Conservation (phyloP, 352 stramenopile genomes). For the Elongisporangium undulatum region DNA sequence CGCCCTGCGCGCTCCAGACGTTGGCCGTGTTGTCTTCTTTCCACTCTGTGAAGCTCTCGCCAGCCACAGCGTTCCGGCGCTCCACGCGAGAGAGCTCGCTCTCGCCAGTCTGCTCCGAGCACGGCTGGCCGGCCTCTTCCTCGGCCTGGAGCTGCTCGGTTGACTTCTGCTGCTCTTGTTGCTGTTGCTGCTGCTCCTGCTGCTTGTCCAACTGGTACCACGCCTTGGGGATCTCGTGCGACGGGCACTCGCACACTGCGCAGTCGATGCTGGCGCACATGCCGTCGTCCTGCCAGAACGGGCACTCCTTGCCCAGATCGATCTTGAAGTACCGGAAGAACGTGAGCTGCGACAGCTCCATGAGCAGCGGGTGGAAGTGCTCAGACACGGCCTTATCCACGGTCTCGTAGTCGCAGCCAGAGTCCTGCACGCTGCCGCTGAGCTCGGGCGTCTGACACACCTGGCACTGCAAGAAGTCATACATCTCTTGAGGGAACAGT, state of each 20-base stretch:
- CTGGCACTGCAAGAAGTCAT: constrained; percentile 74
- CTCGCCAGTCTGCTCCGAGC: constrained; percentile 65
- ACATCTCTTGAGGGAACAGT: constrained; percentile 64
- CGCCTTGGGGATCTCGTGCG: constrained; percentile 76
- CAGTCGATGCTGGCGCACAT: constrained; percentile 89
- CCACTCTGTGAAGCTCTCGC: constrained; percentile 58
- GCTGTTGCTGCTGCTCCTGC: constrained; percentile 12
- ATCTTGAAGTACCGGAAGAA: constrained; percentile 95
- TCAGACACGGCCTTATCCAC: constrained; percentile 77
- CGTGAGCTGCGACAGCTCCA: constrained; percentile 69
- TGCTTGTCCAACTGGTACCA: constrained; percentile 74
- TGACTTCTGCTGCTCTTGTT: background rate
- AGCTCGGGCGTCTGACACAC: constrained; percentile 80
- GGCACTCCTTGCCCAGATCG: constrained; percentile 86
- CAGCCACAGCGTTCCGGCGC: constrained; percentile 64
- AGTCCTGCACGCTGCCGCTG: constrained; percentile 77
- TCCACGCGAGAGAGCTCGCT: constrained; percentile 72
- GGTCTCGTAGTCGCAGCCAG: constrained; percentile 80
- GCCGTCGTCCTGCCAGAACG: constrained; percentile 89
- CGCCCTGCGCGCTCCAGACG: constrained; percentile 53
- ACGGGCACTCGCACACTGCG: constrained; percentile 85
- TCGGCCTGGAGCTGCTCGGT: background rate
- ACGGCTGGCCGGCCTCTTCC: constrained; percentile 28
- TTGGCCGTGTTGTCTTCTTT: constrained; percentile 51
- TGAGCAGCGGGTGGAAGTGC: constrained; percentile 78